Evolutionary conservation across 2,329 filamentous ascomycete species (phyloP), one percentile per base, ranked within the genome.

Genomic region (Ceratocystis cacaofunesta): DNA sequence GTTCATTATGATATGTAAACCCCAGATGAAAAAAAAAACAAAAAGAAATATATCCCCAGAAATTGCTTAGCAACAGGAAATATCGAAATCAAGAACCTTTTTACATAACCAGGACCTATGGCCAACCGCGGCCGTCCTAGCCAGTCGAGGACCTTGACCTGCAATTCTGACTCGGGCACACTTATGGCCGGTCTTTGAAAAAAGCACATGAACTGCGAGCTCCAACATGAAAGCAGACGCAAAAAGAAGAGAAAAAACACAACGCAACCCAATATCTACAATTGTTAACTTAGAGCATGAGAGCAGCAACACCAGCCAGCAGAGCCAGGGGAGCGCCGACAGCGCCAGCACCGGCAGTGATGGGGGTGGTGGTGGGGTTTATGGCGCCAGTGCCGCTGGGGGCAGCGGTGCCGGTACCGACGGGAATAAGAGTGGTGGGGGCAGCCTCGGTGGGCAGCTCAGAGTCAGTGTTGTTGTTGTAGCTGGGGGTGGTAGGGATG

Each of bases 381-480:
- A 68, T 66, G 62, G 69, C 68, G 60, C 68, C 65, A 46, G 67
- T 60, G 63, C 66, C 66, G 43, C 71, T 68, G 41, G 69, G 68
- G 65, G 69, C 70, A 67, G 73, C 70, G 63, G 69, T 68, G 58
- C 64, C 64, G 19, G 65, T 44, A 61, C 55, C 55, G 22, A 58
- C 55, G 67, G 70, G 67, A 68, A 68, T 65, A 66, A 69, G 69
- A 69, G 67, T 66, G 64, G 69, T 74, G 69, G 70, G 69, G 67
- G 63, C 71, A 2, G 12, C 69, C 64, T 70, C 70, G 68, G 70
- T 74, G 60, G 71, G 72, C 48, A 64, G 52, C 62, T 61, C 66
- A 62, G 64, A 57, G 36, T 71, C 52, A n/a, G 52, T 61, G 66
- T 64, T 62, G 62, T 68, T 64, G 28, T 10, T 32, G 55, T 58